phyloP scores from a whole-genome alignment of 2,329 filamentous ascomycete species.

The Xylariaceae sp. region DNA sequence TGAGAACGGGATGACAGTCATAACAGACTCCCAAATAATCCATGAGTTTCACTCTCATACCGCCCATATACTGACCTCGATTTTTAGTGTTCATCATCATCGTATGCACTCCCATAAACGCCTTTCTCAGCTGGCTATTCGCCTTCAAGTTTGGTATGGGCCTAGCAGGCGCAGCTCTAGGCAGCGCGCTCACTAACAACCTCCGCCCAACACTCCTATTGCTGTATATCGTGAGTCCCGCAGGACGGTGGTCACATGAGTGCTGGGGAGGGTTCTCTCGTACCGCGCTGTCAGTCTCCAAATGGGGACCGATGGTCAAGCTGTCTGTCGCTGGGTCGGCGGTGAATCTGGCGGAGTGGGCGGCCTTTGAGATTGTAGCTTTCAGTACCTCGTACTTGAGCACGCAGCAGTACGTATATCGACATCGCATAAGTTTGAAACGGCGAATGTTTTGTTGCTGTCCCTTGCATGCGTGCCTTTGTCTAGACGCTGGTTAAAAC shows the following conservation, averaged over 20 bases:
- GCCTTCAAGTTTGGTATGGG: constrained; percentile 40
- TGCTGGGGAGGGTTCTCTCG: constrained; percentile 43
- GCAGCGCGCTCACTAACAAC: constrained; percentile 44
- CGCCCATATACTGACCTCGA: background rate
- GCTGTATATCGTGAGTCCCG: constrained; percentile 40
- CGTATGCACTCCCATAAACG: constrained; percentile 44
- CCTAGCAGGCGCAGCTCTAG: constrained; percentile 47
- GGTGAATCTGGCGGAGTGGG: constrained; percentile 40
- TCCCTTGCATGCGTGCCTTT: background rate
- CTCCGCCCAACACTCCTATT: constrained; percentile 44
- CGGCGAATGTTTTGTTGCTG: no score
- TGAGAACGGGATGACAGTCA: no score
- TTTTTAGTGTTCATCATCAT: constrained; percentile 39
- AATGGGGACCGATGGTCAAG: constrained; percentile 39
- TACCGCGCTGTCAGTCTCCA: constrained; percentile 27
- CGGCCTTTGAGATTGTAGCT: constrained; percentile 40
- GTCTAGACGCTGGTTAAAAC: background rate
- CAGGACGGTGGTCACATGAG: constrained; percentile 35
- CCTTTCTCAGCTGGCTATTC: constrained; percentile 45
- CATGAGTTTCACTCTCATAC: no score
- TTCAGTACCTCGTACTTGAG: constrained; percentile 42
- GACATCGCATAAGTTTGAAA: no score
- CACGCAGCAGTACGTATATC: constrained; percentile 32
- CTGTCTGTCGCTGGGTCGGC: constrained; percentile 37
- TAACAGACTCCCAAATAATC: no score